Conservation (phyloP, 495 filamentous ascomycete genomes). For the Antarctomyces pellizariae region DNA sequence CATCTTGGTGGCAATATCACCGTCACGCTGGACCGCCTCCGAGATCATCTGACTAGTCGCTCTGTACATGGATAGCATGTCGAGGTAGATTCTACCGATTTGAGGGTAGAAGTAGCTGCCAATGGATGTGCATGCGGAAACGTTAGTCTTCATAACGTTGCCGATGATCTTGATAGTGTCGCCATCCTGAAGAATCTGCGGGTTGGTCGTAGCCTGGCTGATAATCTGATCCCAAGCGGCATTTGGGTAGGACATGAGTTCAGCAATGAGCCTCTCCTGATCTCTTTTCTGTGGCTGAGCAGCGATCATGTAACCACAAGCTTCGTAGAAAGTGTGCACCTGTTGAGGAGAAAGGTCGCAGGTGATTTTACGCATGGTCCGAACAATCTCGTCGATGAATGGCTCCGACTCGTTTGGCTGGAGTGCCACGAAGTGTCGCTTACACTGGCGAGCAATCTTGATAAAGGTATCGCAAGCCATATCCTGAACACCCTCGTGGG, state of each 20-base stretch:
- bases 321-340: conserved; percentile 97
- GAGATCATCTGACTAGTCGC: conserved; percentile 92
- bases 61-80: conserved; percentile 98
- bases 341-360: conserved; percentile 87
- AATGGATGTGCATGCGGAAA: conserved; percentile 86
- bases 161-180: conserved; percentile 96
- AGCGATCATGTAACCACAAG: conserved; percentile 97
- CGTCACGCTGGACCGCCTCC: conserved; percentile 64
- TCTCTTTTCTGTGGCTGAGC: conserved; percentile 82
- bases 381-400: conserved; percentile 97
- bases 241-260: conserved; percentile 86
- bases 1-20: conserved; percentile 88
- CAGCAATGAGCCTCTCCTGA: conserved; percentile 75
- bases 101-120: conserved; percentile 98
- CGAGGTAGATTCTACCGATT: conserved; percentile 89
- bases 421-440: conserved; percentile 85
- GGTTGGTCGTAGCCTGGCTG: conserved; percentile 52
- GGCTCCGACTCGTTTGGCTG: conserved; percentile 87
- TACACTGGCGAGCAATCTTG: conserved; percentile 97
- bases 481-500: conserved; percentile 97
- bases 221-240: conserved; percentile 92
- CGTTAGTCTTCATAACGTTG: conserved; percentile 99
- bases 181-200: conserved; percentile 60
- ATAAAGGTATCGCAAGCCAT: conserved; percentile 99
- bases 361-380: conserved; percentile 85